phyloP scores from a whole-genome alignment of 305 asterid species.

The Fraxinus paxiana region DNA sequence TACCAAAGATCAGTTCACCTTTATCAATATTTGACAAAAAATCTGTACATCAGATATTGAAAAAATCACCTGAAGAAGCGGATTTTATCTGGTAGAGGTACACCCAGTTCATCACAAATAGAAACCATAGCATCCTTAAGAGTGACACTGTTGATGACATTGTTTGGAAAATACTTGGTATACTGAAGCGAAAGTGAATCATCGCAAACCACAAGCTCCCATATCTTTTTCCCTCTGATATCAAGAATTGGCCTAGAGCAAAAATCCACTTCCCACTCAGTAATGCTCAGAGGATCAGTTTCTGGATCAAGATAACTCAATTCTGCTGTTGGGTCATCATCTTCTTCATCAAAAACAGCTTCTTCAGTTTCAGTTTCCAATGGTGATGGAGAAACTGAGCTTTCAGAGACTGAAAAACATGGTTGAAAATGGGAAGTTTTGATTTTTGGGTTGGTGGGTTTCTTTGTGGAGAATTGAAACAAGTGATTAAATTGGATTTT shows the following conservation, averaged over 20 bases:
- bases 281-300: conserved; percentile 58
- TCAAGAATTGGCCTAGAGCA: conserved; percentile 96
- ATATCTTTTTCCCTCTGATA: conserved; percentile 87
- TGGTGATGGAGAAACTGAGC: conserved; percentile 55
- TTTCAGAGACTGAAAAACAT: conserved; percentile 51
- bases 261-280: conserved; percentile 94
- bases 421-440: conserved; percentile 33
- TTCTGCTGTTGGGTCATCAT: conserved; percentile 77
- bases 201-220: conserved; percentile 98
- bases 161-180: conserved; percentile 85
- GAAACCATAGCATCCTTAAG: conserved; percentile 71
- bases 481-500: conserved; percentile 26
- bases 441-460: conserved; percentile 26
- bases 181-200: conserved; percentile 78
- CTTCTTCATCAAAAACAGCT: conserved; percentile 15
- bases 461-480: conserved; percentile 24
- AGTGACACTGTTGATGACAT: conserved; percentile 85
- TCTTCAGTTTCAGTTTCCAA: conserved; percentile 34
- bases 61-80: conserved; percentile 69
- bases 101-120: conserved; percentile 67
- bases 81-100: conserved; percentile 74
- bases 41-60: not conserved
- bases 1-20: not conserved
- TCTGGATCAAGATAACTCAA: conserved; percentile 80
- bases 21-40: not conserved